Percentiles rank a stretch among this genome's conserved stretches.
These are phyloP conservation scores for Pichia sp. DNA, from an alignment of 1,139 yeast genomes.

Conservation along the genomic window DNA sequence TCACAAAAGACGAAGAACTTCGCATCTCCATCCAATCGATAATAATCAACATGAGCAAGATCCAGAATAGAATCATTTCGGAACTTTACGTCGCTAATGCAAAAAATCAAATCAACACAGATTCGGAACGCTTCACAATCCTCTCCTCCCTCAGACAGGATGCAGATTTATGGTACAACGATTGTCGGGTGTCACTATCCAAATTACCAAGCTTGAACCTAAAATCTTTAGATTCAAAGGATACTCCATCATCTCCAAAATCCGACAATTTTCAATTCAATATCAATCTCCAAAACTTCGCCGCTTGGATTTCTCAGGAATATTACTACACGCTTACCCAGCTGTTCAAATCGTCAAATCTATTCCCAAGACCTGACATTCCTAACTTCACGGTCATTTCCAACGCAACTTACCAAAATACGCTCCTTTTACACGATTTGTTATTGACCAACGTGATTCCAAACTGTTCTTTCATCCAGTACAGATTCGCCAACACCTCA, in stretches of 20 bases:
- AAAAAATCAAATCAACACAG: conserved; percentile 28
- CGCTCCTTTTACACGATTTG: conserved; percentile 9
- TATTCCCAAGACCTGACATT: conserved; percentile 36
- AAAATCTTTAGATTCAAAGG: too few relatives aligned
- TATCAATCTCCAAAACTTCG: conserved; percentile 23
- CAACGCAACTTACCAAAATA: conserved; percentile 16
- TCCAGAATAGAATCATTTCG: conserved; percentile 43
- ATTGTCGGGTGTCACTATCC: conserved; percentile 13
- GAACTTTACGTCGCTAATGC: conserved; percentile 43
- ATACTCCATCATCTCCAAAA: too few relatives aligned
- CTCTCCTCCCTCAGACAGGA: conserved; percentile 37
- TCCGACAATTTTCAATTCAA: not conserved
- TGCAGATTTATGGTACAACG: conserved; percentile 41
- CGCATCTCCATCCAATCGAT: conserved; percentile 40
- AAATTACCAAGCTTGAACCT: conserved; percentile 5
- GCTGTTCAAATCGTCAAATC: conserved; percentile 46
- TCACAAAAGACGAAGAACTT: conserved; percentile 39
- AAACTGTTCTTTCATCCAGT: not conserved
- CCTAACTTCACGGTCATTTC: conserved; percentile 17
- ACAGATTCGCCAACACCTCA: conserved; percentile 9
- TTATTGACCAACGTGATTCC: not conserved
- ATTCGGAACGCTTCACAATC: conserved; percentile 33
- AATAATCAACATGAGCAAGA: conserved; percentile 39
- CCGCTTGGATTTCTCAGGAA: conserved; percentile 45
- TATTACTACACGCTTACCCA: conserved; percentile 38